Base-by-base conservation (phyloP, 1,139 yeast genomes). In the Blastobotrys arbuscula region DNA sequence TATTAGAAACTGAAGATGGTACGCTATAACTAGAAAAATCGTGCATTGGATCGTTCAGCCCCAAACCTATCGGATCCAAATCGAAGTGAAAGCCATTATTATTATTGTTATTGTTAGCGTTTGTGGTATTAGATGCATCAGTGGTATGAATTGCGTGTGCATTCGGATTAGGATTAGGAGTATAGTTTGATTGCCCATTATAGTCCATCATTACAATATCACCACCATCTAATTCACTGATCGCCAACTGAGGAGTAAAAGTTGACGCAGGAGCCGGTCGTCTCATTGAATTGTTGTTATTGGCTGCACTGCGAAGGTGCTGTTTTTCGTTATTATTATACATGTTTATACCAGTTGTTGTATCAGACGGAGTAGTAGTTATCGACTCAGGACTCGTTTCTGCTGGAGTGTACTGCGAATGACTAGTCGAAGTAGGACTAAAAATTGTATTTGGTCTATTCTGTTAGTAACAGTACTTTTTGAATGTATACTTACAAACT, bases 61-160 rank as follows among this genome's bases (percentile, higher is more conserved):
- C 66, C 26, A 60, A 51, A n/a, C 65, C 64, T 43, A 62, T 50
- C 19, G 66, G 66, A 45, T 62, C 66, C 28, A 62, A 50, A 16
- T 56, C 54, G 52, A 62, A 62, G 49, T 62, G 59, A 46, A 62
- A 62, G 28, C 56, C 63, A 41, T 54, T 56, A 31, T 42, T 49
- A 18, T 33, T 18, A 31, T 36, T 28, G 28, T 37, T 30, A n/a
- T 10, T 18, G 16, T 39, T 15, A 13, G 7, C 12, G 16, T 15
- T 18, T 24, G 38, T 12, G 26, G 36, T 34, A 2, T 20, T n/a
- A 5, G 3, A 18, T 5, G 8, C 21, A 9, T 28, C 10, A 23
- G 33, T 20, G 26, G 36, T 34, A 2, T 20, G 31, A 5, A 2
- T 18, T 5, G 8, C 21, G 13, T 28, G n/a, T 16, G 18, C 39